A percentile compares a stretch with the other conserved stretches of the same genome.
Conservation (phyloP, 805 yeast species). For the Myxozyma lipomycoides region DNA sequence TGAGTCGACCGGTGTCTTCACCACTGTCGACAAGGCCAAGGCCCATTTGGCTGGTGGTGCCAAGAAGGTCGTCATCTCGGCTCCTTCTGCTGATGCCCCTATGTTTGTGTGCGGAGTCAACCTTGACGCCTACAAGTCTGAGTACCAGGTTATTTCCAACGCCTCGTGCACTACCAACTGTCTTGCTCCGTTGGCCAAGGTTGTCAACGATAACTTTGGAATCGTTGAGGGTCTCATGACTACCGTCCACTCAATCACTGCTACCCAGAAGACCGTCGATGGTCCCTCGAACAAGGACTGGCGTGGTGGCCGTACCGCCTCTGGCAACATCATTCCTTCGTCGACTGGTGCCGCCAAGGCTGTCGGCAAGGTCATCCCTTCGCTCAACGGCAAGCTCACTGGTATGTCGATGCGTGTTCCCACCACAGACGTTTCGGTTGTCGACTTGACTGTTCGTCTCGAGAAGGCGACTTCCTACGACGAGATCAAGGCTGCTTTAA, state of each 20-base stretch:
- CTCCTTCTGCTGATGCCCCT: conserved; percentile 91
- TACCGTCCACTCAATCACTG: conserved; percentile 93
- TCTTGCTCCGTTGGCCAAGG: conserved; percentile 91
- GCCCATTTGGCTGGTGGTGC: conserved; percentile 89
- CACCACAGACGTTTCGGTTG: conserved; percentile 89
- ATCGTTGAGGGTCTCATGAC: conserved; percentile 93
- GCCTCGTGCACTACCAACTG: conserved; percentile 97
- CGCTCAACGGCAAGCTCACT: conserved; percentile 85
- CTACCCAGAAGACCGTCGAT: conserved; percentile 93
- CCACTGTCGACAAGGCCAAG: conserved; percentile 71
- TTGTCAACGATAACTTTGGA: conserved; percentile 78
- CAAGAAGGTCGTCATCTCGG: conserved; percentile 90
- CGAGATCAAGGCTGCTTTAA: conserved; percentile 71
- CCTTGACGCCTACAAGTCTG: conserved; percentile 70
- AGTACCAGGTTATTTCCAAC: conserved; percentile 74
- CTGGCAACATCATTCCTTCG: conserved; percentile 91
- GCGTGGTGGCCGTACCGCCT: conserved; percentile 98
- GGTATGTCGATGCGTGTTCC: conserved; percentile 95
- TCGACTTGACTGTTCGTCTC: conserved; percentile 83
- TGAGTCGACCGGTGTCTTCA: conserved; percentile 95
- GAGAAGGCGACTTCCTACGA: conserved; percentile 73
- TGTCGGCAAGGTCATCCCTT: conserved; percentile 91
- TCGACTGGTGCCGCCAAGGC: conserved; percentile 98
- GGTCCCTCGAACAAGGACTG: conserved; percentile 98
- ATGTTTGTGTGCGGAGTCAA: conserved; percentile 94